Base-by-base conservation (phyloP, 495 filamentous ascomycete species). In the Lasiosphaeris hirsuta region DNA sequence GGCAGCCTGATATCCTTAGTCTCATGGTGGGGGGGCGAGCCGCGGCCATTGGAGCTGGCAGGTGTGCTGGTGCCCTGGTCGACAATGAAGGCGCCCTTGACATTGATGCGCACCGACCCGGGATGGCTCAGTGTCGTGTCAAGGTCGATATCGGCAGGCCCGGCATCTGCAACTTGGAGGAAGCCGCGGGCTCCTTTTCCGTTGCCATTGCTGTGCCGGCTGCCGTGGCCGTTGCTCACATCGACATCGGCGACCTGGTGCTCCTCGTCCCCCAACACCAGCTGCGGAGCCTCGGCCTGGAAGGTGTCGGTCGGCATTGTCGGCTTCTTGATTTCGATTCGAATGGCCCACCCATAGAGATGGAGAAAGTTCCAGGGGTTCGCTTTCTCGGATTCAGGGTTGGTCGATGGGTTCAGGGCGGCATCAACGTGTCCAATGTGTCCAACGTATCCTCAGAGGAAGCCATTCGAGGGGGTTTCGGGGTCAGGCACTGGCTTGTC, bases 1-100 rank as follows among this genome's bases (percentile, higher is more conserved):
- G 94, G 94, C 11, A 98, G 78, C n/a, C 94, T 83, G 63, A 98
- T 97, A 67, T 96, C 93, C 62, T 87, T 88, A 23, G 88, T 90
- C 65, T 92, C 89, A 65, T 93, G 86, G 56, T 86, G 81, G 33
- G 81, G 82, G 35, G 70, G 72, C 14, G 71, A 72, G 4, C 64
- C 69, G 37, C 72, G 75, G 40, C 75, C 75, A 15, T 84, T 85
- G 53, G 86, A 81, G 73, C 65, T 74, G 47, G 76, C 80, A 19
- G 81, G 81, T 39, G 72, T 74, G 46, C 65, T 57, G 17, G 64
- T 57, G 48, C 90, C 87, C 57, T 91, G 85, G 66, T 96, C 90
- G 59, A 94, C 92, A 56, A 98, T 97, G 68, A 96, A 96, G 11
- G 94, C 94, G 65, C 93, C 94, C 63, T 88, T 84, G 45, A 97